Evolutionary conservation across 768 basidiomycete genomes (phyloP).

Genomic region (Gloeophyllum trabeum): DNA sequence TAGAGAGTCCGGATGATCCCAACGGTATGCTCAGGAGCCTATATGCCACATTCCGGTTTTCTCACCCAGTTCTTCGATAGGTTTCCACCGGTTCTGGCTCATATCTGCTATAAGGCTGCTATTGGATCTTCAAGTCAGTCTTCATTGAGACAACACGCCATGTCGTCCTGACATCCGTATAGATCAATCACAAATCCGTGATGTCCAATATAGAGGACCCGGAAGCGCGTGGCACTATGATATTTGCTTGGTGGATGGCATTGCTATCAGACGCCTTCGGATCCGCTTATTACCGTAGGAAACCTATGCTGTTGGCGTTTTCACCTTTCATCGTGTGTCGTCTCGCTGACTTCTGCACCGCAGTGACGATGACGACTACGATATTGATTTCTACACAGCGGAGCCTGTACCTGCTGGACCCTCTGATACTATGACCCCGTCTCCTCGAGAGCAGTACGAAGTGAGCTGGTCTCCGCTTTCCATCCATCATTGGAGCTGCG

Average conservation of each 20-base stretch:
- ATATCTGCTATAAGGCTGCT: constrained; percentile 69
- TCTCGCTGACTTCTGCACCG: constrained; percentile 13
- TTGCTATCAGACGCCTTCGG: constrained; percentile 78
- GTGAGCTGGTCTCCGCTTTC: constrained; percentile 21
- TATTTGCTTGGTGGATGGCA: constrained; percentile 93
- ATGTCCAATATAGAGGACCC: constrained; percentile 63
- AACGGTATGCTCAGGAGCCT: constrained; percentile 35
- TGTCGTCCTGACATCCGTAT: too few relatives aligned
- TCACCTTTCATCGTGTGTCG: constrained; percentile 2
- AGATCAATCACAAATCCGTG: constrained; percentile 82
- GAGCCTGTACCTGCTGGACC: constrained; percentile 36
- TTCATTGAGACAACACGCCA: neutral
- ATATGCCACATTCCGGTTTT: constrained; percentile 5
- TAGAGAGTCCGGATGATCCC: constrained; percentile 66
- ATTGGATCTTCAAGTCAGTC: constrained; percentile 58
- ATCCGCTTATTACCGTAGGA: constrained; percentile 74
- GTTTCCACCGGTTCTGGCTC: constrained; percentile 81
- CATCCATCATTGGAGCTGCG: neutral
- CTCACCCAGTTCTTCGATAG: constrained; percentile 26
- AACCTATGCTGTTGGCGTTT: constrained; percentile 54
- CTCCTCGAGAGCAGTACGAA: constrained; percentile 73
- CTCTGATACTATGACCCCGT: constrained; percentile 29
- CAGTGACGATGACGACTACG: constrained; percentile 78
- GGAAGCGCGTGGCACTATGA: constrained; percentile 74
- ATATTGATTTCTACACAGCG: constrained; percentile 78